Evolutionary conservation across 768 basidiomycete genomes (phyloP).

Genomic region (Leccinum fibrillosum): DNA sequence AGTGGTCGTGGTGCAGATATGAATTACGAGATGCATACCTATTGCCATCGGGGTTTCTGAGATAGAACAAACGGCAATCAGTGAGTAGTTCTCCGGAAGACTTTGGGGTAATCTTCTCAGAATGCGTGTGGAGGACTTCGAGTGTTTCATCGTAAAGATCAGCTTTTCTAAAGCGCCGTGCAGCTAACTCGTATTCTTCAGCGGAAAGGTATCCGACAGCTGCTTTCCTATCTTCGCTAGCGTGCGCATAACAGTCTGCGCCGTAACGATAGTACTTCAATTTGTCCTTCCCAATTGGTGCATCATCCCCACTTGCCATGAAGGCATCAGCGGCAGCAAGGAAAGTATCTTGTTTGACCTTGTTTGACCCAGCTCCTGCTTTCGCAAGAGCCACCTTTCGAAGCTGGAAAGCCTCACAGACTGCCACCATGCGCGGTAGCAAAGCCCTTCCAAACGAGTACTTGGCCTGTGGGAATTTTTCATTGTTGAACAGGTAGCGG

Average conservation of each 20-base stretch:
- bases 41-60: conserved; percentile 27
- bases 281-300: conserved; percentile 25
- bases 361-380: conserved; percentile 21
- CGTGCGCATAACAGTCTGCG: conserved; percentile 45
- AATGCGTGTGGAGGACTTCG: conserved; percentile 38
- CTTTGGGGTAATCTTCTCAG: conserved; percentile 27
- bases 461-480: conserved; percentile 48
- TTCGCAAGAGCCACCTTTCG: conserved; percentile 46
- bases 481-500: conserved; percentile 35
- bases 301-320: conserved; percentile 34
- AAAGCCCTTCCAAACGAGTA: conserved; percentile 51
- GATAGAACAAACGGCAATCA: conserved; percentile 46
- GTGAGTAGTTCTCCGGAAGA: conserved; percentile 37
- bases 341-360: conserved; percentile 32
- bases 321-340: conserved; percentile 49
- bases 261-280: conserved; percentile 41
- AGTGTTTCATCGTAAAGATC: conserved; percentile 55
- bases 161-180: conserved; percentile 44
- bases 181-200: conserved; percentile 42
- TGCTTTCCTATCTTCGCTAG: conserved; percentile 39
- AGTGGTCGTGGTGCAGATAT: not conserved
- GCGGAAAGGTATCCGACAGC: conserved; percentile 43
- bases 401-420: conserved; percentile 52
- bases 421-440: conserved; percentile 38
- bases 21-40: conserved; percentile 9